Percentiles rank a stretch among this genome's conserved stretches.
Evolutionary conservation across 2,329 filamentous ascomycete species (phyloP).

Genomic region (Clathrospora elynae): DNA sequence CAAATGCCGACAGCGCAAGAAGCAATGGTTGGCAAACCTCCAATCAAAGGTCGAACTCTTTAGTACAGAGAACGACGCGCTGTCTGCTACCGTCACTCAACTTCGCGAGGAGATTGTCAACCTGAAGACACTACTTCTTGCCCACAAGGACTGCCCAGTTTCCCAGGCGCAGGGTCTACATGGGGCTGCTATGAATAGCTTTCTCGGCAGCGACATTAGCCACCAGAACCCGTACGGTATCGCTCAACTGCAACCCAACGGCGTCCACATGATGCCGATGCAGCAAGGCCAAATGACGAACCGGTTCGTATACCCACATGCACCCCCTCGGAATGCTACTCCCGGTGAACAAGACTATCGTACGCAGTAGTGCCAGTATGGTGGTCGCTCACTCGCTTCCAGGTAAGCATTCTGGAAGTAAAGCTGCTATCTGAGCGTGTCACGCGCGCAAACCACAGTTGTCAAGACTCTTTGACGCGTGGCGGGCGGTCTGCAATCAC

Average conservation of each 20-base stretch:
- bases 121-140: constrained; percentile 87
- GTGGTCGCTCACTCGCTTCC: constrained; percentile 36
- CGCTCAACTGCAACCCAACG: constrained; percentile 50
- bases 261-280: constrained; percentile 51
- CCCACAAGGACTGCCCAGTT: constrained; percentile 95
- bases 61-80: constrained; percentile 85
- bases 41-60: constrained; percentile 95
- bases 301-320: constrained; percentile 45
- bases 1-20: constrained; percentile 97
- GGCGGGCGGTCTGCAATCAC: constrained; percentile 14
- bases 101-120: constrained; percentile 93
- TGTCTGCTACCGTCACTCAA: constrained; percentile 81
- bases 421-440: constrained; percentile 18
- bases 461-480: constrained; percentile 15
- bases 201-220: constrained; percentile 53
- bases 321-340: constrained; percentile 24
- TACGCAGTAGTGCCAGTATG: constrained; percentile 30
- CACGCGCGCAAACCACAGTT: constrained; percentile 10
- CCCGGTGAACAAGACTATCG: constrained; percentile 37
- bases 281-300: constrained; percentile 47
- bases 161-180: constrained; percentile 80
- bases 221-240: constrained; percentile 57
- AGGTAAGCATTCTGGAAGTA: constrained; percentile 37
- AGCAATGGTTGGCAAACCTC: constrained; percentile 96
- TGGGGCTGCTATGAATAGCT: constrained; percentile 56